Conservation (phyloP, 345 rosid species). For the Clarkia xantiana region DNA sequence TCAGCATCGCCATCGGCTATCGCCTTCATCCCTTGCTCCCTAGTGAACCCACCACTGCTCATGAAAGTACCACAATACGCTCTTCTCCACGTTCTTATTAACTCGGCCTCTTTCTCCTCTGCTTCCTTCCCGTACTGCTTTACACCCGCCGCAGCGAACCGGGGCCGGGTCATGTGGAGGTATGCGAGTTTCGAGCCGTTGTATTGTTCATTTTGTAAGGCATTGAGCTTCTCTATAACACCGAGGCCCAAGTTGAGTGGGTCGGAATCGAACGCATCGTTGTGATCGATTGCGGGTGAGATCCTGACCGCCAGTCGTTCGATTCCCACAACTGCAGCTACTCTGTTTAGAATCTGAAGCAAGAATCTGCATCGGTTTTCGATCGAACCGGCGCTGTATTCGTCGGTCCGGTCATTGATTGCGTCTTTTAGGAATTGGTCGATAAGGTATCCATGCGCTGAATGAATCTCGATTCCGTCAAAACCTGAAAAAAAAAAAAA, state of each 20-base stretch:
- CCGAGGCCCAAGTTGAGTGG: constrained; percentile 9
- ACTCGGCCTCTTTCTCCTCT: constrained; percentile 10
- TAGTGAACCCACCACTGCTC: constrained; percentile 59
- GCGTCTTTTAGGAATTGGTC: constrained; percentile 8
- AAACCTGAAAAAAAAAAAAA: constrained; percentile 12
- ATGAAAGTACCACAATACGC: constrained; percentile 62
- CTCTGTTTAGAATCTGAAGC: not conserved
- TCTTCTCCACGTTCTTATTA: constrained; percentile 33
- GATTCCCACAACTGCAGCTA: not conserved
- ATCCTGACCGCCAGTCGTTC: constrained; percentile 4
- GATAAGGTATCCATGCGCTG: constrained; percentile 8
- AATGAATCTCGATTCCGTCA: constrained; percentile 7
- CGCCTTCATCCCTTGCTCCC: constrained; percentile 62
- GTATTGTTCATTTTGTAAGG: not conserved
- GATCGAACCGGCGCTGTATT: not conserved
- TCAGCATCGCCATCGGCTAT: constrained; percentile 55
- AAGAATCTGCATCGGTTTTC: constrained; percentile 5
- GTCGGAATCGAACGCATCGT: not conserved
- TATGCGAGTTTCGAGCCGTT: constrained; percentile 47
- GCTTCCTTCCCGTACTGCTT: constrained; percentile 33
- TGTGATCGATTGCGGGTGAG: not conserved
- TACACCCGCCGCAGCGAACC: constrained; percentile 47
- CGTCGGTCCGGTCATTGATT: constrained; percentile 4
- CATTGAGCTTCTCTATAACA: constrained; percentile 1
- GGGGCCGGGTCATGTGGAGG: constrained; percentile 80